These are phyloP conservation scores for Aspergillus thermomutatus DNA, from an alignment of 2,329 filamentous ascomycete species.

Conservation along the genomic window DNA sequence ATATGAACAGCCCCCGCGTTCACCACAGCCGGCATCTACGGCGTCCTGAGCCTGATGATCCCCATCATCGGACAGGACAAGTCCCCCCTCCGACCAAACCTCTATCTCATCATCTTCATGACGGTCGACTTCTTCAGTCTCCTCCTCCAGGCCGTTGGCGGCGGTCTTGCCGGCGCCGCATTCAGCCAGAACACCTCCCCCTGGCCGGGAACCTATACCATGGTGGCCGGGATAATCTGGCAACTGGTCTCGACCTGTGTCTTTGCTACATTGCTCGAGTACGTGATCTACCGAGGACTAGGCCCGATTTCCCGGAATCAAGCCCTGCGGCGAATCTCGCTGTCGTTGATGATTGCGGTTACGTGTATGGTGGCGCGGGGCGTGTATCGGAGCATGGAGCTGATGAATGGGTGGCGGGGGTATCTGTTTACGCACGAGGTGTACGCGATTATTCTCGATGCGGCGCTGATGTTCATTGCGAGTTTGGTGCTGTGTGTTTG, in stretches of 20 bases:
- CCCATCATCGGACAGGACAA: conserved; percentile 18
- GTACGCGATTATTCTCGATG: conserved; percentile 31
- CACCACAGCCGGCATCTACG: conserved; percentile 37
- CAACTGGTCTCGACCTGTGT: conserved; percentile 48
- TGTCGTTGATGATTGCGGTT: conserved; percentile 24
- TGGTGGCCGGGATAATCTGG: conserved; percentile 48
- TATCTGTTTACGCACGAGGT: conserved; percentile 25
- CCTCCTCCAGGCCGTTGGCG: conserved; percentile 50
- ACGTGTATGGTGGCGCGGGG: conserved; percentile 38
- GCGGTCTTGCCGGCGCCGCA: conserved; percentile 39
- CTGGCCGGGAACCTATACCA: conserved; percentile 36
- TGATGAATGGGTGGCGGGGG: conserved; percentile 42
- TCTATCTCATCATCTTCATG: conserved; percentile 43
- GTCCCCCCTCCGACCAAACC: conserved; percentile 30
- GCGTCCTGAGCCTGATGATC: conserved; percentile 40
- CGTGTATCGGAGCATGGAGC: conserved; percentile 44
- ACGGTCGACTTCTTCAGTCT: conserved; percentile 42
- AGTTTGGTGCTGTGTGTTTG: background rate
- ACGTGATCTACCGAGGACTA: background rate
- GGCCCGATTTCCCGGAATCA: conserved; percentile 39
- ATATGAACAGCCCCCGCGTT: conserved; percentile 4
- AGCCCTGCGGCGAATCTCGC: conserved; percentile 29
- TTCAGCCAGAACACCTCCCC: conserved; percentile 14
- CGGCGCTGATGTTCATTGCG: conserved; percentile 25
- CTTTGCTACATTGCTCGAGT: background rate